Base-by-base conservation (phyloP, 176 grass and related monocot genomes). In the Pontederia crassipes region DNA sequence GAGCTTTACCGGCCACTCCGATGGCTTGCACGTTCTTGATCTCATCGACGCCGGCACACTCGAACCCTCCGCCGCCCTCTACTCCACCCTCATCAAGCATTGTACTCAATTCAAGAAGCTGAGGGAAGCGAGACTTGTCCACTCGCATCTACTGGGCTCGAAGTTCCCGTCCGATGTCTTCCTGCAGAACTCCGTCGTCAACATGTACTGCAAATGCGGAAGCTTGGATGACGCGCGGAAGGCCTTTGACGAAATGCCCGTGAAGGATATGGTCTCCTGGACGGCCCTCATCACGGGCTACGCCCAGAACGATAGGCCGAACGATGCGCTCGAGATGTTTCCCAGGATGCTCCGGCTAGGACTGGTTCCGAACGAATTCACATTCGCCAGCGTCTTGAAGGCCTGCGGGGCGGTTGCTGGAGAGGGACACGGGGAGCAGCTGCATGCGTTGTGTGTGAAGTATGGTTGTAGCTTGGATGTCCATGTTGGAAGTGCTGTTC, bases 331-430 rank as follows among this genome's bases (percentile, higher is more conserved):
- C 0, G 46, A 9, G 0, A 46, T 89, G 60, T 76, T 89, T 8
- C 75, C 81, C 1, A 66, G 17, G 50, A 82, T 89, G 86, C 75
- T 89, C 5, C 11, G 45, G 28, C 72, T 49, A 6, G 9, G 52
- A 0, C 49, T 73, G 49, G 46, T 3, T 28, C 86, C 81, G 0
- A 89, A 81, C 3, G 78, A 55, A 12, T 89, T 89, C 75, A 85
- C 81, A 15, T 85, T 89, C 2, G 82, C 78, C 29, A 82, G 86
- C 75, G 68, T 85, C 64, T 77, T 89, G 52, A 89, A 89, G 72
- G 86, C 86, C 0, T 66, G 78, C 1, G 81, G 86, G 0, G 75
- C 81, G 10, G 57, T 56, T 14, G 9, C 68, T 0, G 28, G 26
- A 1, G 9, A 8, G 1, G 50, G 12, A 47, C 46, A 29, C 0